phyloP scores from a whole-genome alignment of 2,329 filamentous ascomycete genomes.

The Fusarium luffae region DNA sequence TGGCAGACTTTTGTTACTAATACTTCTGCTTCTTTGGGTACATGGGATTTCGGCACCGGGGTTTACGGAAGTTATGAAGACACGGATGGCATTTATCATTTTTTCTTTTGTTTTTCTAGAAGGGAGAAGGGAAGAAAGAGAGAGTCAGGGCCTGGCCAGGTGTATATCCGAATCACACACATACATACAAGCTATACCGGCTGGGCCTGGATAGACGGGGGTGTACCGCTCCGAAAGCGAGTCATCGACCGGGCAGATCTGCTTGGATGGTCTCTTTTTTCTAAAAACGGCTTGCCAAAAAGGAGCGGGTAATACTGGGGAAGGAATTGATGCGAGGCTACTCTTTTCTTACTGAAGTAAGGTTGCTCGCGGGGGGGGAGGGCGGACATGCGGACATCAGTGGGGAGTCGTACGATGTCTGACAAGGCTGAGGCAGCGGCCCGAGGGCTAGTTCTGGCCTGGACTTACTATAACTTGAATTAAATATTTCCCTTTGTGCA shows the following conservation, averaged over 20 bases:
- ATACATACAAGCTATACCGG: conserved; percentile 15
- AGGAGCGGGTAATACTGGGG: conserved; percentile 47
- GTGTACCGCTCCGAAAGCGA: conserved; percentile 38
- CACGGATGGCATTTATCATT: conserved; percentile 46
- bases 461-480: conserved; percentile 28
- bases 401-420: conserved; percentile 47
- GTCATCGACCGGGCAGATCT: conserved; percentile 34
- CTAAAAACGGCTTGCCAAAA: conserved; percentile 27
- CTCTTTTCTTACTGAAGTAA: conserved; percentile 31
- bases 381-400: conserved; percentile 39
- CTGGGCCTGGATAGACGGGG: conserved; percentile 33
- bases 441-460: conserved; percentile 36
- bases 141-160: conserved; percentile 16
- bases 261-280: conserved; percentile 28
- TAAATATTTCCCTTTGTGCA: conserved; percentile 46
- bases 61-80: conserved; percentile 48
- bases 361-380: conserved; percentile 37
- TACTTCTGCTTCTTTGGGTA: conserved; percentile 44
- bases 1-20: conserved; percentile 41
- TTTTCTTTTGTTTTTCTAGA: conserved; percentile 31
- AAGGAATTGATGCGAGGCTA: conserved; percentile 45
- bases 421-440: conserved; percentile 45
- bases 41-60: conserved; percentile 42
- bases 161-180: conserved; percentile 19
- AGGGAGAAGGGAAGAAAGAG: not conserved